A percentile compares a stretch with the other conserved stretches of the same genome.
phyloP scores from a whole-genome alignment of 73 alveolate genomes.

The Tetrahymena malaccensis region DNA sequence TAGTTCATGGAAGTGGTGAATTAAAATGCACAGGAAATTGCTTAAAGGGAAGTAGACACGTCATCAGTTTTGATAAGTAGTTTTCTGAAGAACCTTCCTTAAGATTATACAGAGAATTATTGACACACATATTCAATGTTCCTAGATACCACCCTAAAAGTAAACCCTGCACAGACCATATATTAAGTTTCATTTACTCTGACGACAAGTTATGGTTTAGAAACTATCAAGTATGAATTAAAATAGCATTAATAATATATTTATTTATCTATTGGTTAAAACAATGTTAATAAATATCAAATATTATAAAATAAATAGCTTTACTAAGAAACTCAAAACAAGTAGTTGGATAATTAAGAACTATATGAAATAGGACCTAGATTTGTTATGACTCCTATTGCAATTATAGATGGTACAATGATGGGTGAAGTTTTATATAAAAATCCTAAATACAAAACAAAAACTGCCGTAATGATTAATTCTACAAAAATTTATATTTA shows the following conservation, averaged over 20 bases:
- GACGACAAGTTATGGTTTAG: conserved; percentile 88
- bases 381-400: conserved; percentile 77
- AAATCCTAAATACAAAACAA: conserved; percentile 46
- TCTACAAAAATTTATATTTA: background rate
- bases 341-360: conserved; percentile 71
- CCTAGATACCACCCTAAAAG: conserved; percentile 97
- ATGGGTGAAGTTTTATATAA: conserved; percentile 89
- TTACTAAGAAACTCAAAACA: conserved; percentile 57
- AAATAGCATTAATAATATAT: too few relatives aligned
- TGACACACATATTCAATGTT: conserved; percentile 75
- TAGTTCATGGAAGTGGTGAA: conserved; percentile 84
- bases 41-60: conserved; percentile 88
- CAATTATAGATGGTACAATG: conserved; percentile 77
- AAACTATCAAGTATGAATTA: conserved; percentile 71
- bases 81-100: conserved; percentile 55
- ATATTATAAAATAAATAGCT: conserved; percentile 49
- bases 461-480: background rate
- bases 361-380: conserved; percentile 97
- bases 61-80: conserved; percentile 83
- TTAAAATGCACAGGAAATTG: conserved; percentile 95
- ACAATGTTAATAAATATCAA: background rate
- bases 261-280: too few relatives aligned
- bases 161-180: conserved; percentile 95
- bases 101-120: conserved; percentile 72
- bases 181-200: conserved; percentile 68